phyloP scores from a whole-genome alignment of 495 filamentous ascomycete species.

The Apodospora peruviana region DNA sequence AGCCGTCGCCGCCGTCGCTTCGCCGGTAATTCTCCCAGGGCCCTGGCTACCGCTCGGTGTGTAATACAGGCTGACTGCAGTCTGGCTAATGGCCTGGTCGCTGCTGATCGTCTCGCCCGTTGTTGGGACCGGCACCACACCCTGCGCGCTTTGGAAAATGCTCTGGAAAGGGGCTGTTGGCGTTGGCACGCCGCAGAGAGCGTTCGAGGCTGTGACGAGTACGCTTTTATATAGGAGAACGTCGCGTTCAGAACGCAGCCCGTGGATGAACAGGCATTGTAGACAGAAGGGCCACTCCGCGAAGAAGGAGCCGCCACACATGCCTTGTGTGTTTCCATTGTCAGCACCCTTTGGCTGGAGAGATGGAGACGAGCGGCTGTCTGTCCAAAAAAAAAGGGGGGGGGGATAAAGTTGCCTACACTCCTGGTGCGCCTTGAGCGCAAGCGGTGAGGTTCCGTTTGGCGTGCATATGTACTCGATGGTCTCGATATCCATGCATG shows the following conservation, averaged over 20 bases:
- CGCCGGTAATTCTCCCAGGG: slow-evolving; percentile 31
- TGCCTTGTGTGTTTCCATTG: slow-evolving; percentile 11
- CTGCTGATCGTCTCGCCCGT: slow-evolving; percentile 17
- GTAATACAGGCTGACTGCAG: slow-evolving; percentile 32
- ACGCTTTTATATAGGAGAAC: slow-evolving; percentile 22
- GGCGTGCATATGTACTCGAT: slow-evolving; percentile 24
- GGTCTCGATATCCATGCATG: slow-evolving; percentile 22
- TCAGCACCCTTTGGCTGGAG: no score
- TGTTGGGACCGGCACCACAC: slow-evolving; percentile 9
- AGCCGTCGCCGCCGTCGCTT: slow-evolving; percentile 26
- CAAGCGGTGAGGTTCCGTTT: slow-evolving; percentile 21
- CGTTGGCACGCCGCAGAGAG: slow-evolving; percentile 24
- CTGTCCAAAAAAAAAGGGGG: no score
- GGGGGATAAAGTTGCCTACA: slow-evolving; percentile 10
- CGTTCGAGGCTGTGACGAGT: slow-evolving; percentile 17
- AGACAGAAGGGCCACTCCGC: slow-evolving; percentile 33
- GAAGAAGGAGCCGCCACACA: slow-evolving; percentile 36
- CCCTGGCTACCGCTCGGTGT: slow-evolving; percentile 26
- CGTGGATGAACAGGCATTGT: slow-evolving; percentile 30
- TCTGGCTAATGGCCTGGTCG: slow-evolving; percentile 26
- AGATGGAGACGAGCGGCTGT: no score
- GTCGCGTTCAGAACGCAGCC: slow-evolving; percentile 22
- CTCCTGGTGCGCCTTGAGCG: slow-evolving; percentile 30
- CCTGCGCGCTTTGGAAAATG: slow-evolving; percentile 21
- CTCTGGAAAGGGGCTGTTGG: slow-evolving; percentile 22